Evolutionary conservation across 2,329 filamentous ascomycete species (phyloP), one percentile per base, ranked within the genome.

Genomic region (Zasmidium cellare): DNA sequence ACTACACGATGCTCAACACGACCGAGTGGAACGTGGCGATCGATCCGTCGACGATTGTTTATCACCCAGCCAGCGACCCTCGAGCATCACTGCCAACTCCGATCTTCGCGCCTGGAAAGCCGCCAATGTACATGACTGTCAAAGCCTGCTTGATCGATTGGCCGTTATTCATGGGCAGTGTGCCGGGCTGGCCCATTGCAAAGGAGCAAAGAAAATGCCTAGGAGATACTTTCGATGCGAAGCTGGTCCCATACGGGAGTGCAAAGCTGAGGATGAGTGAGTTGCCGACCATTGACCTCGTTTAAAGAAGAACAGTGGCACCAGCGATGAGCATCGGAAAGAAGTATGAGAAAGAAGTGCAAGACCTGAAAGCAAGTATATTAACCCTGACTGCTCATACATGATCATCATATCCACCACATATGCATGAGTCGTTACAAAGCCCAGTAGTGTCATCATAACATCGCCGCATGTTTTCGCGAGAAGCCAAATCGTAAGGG

Each of bases 201-300:
- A 50, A 51, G 35, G 58, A 38, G 18, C 56, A 61, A 51, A 64
- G 67, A 55, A 66, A 58, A 46, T 74, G 70, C 58, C 35, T 67
- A 38, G 67, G 64, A 1, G 59, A 57, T 12, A 53, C 45, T 18
- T 57, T 56, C 22, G 62, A 68, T 53, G 66, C 70, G 23, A 68
- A 64, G 61, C 57, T 76, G 46, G 69, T 71, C 56, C 73, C 75
- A 19, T 72, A 72, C 61, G 75, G 70, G 3, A 67, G 67, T 56
- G 69, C 72, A 55, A 75, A 75, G 66, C 46, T 74, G 50, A 65
- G 72, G 62, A 69, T 76, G 66, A 68, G 66, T 25, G 72, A 75
- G 61, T 61, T 77, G 54, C 70, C 74, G 18, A 63, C 64, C 0
- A 63, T 69, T 52, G 53, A 52, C 16, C 46, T 54, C 41, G 46